Evolutionary conservation across 306 rosid genomes (phyloP), one percentile per base, ranked within the genome.

Genomic region (cucumber (Cucumis sativus)): DNA sequence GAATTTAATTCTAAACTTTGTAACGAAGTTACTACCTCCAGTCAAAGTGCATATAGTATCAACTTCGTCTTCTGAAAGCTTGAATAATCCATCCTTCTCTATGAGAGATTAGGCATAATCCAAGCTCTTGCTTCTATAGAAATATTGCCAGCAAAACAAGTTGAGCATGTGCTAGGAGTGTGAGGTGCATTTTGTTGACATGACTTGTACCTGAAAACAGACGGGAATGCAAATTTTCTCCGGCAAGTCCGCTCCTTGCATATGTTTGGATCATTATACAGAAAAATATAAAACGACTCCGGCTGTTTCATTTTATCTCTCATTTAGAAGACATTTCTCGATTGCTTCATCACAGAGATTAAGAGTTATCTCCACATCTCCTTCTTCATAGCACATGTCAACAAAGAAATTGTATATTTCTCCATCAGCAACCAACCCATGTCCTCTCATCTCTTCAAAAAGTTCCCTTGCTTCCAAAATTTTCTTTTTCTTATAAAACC

Each of bases 211-310:
- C 97, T 83, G 92, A 67, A 62, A 90, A 54, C 93, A 97, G 76
- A 92, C 87, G 73, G 97, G 97, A 35, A 95, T 95, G 67, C 91
- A 95, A 17, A 90, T 96, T 80, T 97, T 83, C 85, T 92, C 91
- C 3, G 54, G 54, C 54, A 47, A 47, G 54, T 47, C 54, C 54
- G 0, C 16, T 47, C 16, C 54, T 47, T 47, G 52, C 52, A 47
- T 47, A 1, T 43, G 75, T 69, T 47, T 45, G 7, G 21, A 47
- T 45, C 75, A 70, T 70, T 33, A 55, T 28, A 16, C 15, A 28
- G 61, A 72, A 72, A 51, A 49, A 30, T 15, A 72, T 51, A 11
- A 17, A 49, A 21, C 20, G 1, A 37, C 54, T 47, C 54, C 17
- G 4, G 41, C 23, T 47, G 12, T 49, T 71, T 49, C 57, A 4